phyloP scores from a whole-genome alignment of 176 grass and related monocot genomes.

The Avena sativa region DNA sequence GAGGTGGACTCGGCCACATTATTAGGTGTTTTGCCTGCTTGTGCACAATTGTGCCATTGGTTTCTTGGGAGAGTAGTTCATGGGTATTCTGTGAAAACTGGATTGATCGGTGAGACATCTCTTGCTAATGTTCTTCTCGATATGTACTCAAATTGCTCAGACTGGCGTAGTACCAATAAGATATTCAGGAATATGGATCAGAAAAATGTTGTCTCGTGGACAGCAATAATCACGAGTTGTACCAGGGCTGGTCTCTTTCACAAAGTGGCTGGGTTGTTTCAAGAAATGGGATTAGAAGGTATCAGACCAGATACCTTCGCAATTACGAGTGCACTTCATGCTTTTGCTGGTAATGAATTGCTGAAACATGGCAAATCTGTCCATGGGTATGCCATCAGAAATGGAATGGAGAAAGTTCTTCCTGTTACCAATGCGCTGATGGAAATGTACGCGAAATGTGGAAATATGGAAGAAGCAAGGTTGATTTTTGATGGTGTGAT shows the following conservation, averaged over 20 bases:
- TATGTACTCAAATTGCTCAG: slow-evolving; percentile 88
- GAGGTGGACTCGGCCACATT: slow-evolving; percentile 65
- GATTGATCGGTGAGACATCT: slow-evolving; percentile 50
- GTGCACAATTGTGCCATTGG: slow-evolving; percentile 48
- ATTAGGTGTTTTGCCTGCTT: slow-evolving; percentile 71
- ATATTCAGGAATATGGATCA: slow-evolving; percentile 72
- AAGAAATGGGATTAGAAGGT: slow-evolving; percentile 65
- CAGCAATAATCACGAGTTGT: slow-evolving; percentile 75
- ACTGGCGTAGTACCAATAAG: slow-evolving; percentile 63
- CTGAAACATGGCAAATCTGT: slow-evolving; percentile 61
- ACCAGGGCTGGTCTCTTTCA: slow-evolving; percentile 60
- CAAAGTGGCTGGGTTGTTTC: slow-evolving; percentile 61
- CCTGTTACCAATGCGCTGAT: slow-evolving; percentile 72
- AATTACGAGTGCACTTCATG: slow-evolving; percentile 74
- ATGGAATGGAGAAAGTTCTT: slow-evolving; percentile 61
- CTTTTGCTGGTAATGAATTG: slow-evolving; percentile 70
- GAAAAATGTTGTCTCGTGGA: slow-evolving; percentile 80
- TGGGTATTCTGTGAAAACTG: slow-evolving; percentile 70
- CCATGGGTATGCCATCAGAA: slow-evolving; percentile 67
- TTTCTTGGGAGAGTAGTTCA: slow-evolving; percentile 67
- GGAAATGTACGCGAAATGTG: slow-evolving; percentile 84
- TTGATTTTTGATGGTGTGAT: slow-evolving; percentile 53
- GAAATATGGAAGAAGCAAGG: slow-evolving; percentile 65
- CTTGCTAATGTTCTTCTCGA: slow-evolving; percentile 72
- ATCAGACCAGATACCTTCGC: slow-evolving; percentile 61